Evolutionary conservation across 441 rosid species (phyloP).

Genomic region (Metrosideros polymorpha): DNA sequence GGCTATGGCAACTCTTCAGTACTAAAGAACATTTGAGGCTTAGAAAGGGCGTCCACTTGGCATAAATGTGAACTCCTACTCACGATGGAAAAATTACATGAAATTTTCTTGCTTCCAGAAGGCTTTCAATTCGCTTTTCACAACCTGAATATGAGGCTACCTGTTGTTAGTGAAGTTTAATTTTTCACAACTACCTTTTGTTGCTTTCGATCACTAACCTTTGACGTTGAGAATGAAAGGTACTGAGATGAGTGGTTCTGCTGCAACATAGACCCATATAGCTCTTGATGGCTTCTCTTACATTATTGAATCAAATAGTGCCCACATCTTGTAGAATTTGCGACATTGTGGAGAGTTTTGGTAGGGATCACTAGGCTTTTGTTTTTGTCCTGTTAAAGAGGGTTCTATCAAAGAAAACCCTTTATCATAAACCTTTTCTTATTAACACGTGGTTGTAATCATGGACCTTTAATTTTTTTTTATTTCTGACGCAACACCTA

Average conservation of each 20-base stretch:
- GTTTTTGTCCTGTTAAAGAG: neutral
- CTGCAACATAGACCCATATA: neutral
- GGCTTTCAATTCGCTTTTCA: neutral
- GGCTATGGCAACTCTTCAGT: neutral
- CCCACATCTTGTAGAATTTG: neutral
- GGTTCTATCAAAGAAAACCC: neutral
- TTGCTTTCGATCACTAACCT: neutral
- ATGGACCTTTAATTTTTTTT: neutral
- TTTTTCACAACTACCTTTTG: neutral
- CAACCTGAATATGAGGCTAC: neutral
- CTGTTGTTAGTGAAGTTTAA: neutral
- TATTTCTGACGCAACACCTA: neutral
- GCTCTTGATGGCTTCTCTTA: neutral
- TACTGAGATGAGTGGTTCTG: neutral
- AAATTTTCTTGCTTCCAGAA: neutral
- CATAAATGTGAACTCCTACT: neutral
- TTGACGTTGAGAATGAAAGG: neutral
- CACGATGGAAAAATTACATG: neutral
- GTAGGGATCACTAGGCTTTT: neutral
- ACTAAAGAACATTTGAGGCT: neutral
- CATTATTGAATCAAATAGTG: neutral
- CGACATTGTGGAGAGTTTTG: neutral
- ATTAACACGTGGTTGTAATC: neutral
- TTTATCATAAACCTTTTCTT: neutral
- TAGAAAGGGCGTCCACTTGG: neutral